phyloP scores from a whole-genome alignment of 805 yeast species.

The Saturnispora mendoncae region DNA sequence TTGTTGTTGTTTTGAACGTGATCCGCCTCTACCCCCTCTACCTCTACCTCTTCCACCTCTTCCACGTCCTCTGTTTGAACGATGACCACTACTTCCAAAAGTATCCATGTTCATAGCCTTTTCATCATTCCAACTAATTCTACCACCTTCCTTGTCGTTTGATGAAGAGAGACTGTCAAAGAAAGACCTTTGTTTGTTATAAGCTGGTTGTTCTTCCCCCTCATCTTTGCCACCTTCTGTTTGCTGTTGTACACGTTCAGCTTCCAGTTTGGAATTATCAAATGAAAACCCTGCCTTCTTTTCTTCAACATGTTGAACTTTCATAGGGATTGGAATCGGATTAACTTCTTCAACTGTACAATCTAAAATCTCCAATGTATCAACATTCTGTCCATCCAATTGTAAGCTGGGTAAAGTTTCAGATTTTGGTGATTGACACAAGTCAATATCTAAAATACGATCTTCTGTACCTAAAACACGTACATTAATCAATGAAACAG shows the following conservation, averaged over 20 bases:
- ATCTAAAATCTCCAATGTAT: slow-evolving; percentile 79
- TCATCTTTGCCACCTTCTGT: neutral
- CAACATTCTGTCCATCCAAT: slow-evolving; percentile 87
- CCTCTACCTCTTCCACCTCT: slow-evolving; percentile 17
- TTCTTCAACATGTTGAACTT: too few relatives aligned
- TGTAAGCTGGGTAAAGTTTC: slow-evolving; percentile 68
- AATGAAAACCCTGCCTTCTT: neutral
- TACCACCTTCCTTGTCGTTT: slow-evolving; percentile 35
- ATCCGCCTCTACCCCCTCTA: too few relatives aligned
- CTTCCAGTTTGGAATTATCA: slow-evolving; percentile 13
- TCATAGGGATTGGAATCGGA: slow-evolving; percentile 43
- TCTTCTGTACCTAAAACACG: slow-evolving; percentile 90
- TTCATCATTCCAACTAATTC: slow-evolving; percentile 65
- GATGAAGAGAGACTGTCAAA: slow-evolving; percentile 80
- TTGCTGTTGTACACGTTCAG: neutral
- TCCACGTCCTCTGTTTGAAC: slow-evolving; percentile 22
- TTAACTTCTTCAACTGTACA: slow-evolving; percentile 53
- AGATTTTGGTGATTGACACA: slow-evolving; percentile 64
- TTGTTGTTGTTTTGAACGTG: slow-evolving; percentile 5
- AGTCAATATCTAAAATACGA: slow-evolving; percentile 57
- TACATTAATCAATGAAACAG: slow-evolving; percentile 75
- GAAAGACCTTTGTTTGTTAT: slow-evolving; percentile 77
- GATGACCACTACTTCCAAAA: slow-evolving; percentile 46
- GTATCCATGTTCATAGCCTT: slow-evolving; percentile 69
- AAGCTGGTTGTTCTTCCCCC: slow-evolving; percentile 38